These are phyloP conservation scores for Agapanthus africanus DNA, from an alignment of 106 monocot species.

Conservation along the genomic window DNA sequence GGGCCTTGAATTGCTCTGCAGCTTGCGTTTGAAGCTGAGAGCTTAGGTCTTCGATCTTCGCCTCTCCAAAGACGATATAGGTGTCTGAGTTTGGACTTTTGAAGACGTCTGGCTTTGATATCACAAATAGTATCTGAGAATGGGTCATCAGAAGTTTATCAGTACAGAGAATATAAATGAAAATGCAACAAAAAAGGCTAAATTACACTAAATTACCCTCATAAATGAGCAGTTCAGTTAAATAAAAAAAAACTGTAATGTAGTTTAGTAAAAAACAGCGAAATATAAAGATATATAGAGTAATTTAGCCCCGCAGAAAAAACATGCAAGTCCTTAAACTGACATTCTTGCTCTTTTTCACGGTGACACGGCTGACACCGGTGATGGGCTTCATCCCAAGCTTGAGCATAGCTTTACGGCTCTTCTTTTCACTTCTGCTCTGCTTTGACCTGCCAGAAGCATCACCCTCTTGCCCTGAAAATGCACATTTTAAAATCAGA, in stretches of 20 bases:
- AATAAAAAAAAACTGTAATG: neutral
- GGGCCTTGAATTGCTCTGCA: conserved; percentile 21
- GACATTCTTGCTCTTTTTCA: conserved; percentile 25
- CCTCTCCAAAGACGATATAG: conserved; percentile 20
- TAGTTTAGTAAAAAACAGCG: too few species aligned
- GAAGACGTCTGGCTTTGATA: conserved; percentile 27
- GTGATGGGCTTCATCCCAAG: conserved; percentile 27
- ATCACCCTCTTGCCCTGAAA: conserved; percentile 12
- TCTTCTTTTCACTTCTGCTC: conserved; percentile 33
- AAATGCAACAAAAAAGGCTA: neutral
- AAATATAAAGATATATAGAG: too few species aligned
- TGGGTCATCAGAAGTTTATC: too few species aligned
- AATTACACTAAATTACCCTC: too few species aligned
- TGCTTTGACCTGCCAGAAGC: conserved; percentile 22
- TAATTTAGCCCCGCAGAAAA: too few species aligned
- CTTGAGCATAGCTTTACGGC: conserved; percentile 27
- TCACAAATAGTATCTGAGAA: conserved; percentile 21
- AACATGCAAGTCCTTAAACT: neutral
- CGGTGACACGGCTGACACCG: conserved; percentile 25
- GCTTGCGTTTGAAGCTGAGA: conserved; percentile 24
- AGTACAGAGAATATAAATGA: neutral
- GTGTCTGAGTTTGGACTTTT: conserved; percentile 28
- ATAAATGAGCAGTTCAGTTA: neutral
- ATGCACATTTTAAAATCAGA: too few species aligned
- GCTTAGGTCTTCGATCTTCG: conserved; percentile 28